Evolutionary conservation across 306 rosid species (phyloP), one percentile per base, ranked within the genome.

Genomic region (Ochetophila trinervis): DNA sequence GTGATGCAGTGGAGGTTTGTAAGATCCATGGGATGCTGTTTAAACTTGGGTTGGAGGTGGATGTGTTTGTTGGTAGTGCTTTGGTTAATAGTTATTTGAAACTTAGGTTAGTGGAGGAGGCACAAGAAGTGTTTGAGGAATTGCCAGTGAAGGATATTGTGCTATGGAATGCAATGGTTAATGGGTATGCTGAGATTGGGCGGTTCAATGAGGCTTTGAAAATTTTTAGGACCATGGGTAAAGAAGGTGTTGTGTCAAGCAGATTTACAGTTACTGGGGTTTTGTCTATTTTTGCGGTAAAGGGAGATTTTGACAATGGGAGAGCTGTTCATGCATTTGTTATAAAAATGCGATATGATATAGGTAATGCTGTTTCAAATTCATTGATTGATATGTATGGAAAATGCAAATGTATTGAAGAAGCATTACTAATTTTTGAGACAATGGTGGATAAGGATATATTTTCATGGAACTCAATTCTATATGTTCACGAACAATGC

Each of bases 321-420:
- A 72, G 82, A 58, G 69, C 75, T 5, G 78, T 84, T 56, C 96
- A 92, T 66, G 93, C 88, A 27, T 79, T 84, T 74, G 82, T 74
- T 40, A 48, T 51, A 24, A 92, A n/a, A 80, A 74, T 79, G 82
- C 88, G 96, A 20, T 89, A 89, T 84, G 83, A 74, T 53, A 82
- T 82, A 0, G 66, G 83, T 63, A 73, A 74, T 65, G 85, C 83
- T 34, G 89, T 92, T 72, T 82, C 76, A n/a, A 92, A 87, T 59
- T 86, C 92, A 3, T 62, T 92, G 75, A 85, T 89, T 57, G 95
- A 89, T 66, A 79, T 92, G 86, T 92, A 92, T 79, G 98, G 98
- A 68, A 92, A 92, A 74, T 89, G 93, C 67, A 85, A 82, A 62
- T 78, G 80, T 62, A 20, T 64, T 53, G 36, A 54, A 66, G 86